Evolutionary conservation across 2,329 filamentous ascomycete species (phyloP).

Genomic region (Xylariomycetidae sp.): DNA sequence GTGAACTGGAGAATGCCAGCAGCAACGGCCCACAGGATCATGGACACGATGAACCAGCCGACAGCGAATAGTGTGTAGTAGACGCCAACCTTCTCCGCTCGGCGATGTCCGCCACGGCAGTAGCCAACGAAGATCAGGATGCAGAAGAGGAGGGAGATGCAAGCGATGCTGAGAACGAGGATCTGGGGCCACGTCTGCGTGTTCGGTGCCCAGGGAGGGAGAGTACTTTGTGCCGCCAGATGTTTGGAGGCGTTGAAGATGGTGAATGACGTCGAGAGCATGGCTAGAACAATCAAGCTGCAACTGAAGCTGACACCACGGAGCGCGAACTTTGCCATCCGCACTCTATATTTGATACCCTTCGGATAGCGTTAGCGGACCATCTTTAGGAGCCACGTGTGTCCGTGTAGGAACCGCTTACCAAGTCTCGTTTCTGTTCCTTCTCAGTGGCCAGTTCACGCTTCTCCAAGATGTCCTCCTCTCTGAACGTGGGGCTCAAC

Average conservation of each 20-base stretch:
- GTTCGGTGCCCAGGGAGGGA: conserved; percentile 76
- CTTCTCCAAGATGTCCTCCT: conserved; percentile 84
- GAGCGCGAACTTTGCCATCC: conserved; percentile 91
- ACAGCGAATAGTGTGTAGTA: conserved; percentile 96
- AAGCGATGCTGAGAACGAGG: conserved; percentile 71
- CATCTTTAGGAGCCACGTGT: background rate
- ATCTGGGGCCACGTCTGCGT: conserved; percentile 89
- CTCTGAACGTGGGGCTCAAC: conserved; percentile 83
- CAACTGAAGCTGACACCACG: conserved; percentile 95
- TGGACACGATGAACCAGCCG: conserved; percentile 87
- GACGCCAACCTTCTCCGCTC: conserved; percentile 86
- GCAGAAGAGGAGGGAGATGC: conserved; percentile 73
- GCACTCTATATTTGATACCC: conserved; percentile 89
- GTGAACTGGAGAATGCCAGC: conserved; percentile 78
- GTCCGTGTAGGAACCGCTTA: conserved; percentile 46
- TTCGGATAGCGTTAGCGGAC: conserved; percentile 36
- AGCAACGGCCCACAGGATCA: conserved; percentile 86
- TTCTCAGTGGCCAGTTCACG: conserved; percentile 75
- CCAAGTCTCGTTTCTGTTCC: conserved; percentile 80
- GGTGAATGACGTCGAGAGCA: conserved; percentile 79
- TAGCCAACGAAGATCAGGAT: conserved; percentile 78
- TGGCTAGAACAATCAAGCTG: conserved; percentile 86
- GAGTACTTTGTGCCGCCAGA: conserved; percentile 68
- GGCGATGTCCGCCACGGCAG: conserved; percentile 77
- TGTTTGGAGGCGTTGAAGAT: conserved; percentile 86